Percentiles rank a stretch among this genome's conserved stretches.
phyloP scores from a whole-genome alignment of 148 eudicot genomes.

The Arctostaphylos glauca region DNA sequence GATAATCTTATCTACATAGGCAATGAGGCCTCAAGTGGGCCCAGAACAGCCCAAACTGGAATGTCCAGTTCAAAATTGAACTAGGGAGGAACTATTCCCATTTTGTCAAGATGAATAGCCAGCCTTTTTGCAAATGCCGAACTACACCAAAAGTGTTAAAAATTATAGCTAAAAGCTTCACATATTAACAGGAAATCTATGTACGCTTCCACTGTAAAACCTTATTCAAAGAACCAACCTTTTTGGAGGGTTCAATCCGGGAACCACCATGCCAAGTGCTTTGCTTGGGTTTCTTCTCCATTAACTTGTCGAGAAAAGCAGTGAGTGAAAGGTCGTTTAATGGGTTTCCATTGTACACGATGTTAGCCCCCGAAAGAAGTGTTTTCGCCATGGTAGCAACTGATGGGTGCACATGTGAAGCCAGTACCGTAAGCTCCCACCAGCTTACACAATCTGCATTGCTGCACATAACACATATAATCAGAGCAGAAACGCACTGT shows the following conservation, averaged over 20 bases:
- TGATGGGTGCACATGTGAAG: slow-evolving; percentile 91
- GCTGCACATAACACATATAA: slow-evolving; percentile 34
- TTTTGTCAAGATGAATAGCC: too few relatives aligned
- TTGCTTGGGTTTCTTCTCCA: slow-evolving; percentile 96
- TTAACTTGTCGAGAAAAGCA: slow-evolving; percentile 92
- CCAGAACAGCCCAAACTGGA: too few relatives aligned
- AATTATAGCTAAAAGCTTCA: neutral
- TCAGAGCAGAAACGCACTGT: slow-evolving; percentile 2
- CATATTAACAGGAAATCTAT: neutral
- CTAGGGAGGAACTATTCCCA: too few relatives aligned
- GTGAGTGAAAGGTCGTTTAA: slow-evolving; percentile 75
- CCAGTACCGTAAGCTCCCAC: slow-evolving; percentile 91
- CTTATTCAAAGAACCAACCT: slow-evolving; percentile 40
- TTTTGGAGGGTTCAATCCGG: slow-evolving; percentile 91
- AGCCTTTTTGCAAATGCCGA: neutral
- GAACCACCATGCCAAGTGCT: slow-evolving; percentile 97
- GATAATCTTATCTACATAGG: too few relatives aligned
- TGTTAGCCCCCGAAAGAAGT: slow-evolving; percentile 88
- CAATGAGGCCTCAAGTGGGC: too few relatives aligned
- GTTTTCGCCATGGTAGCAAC: slow-evolving; percentile 94
- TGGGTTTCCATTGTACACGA: slow-evolving; percentile 94
- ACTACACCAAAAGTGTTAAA: neutral
- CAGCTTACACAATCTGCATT: slow-evolving; percentile 82
- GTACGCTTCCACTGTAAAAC: neutral
- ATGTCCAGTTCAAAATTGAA: too few relatives aligned